A percentile compares a stretch with the other conserved stretches of the same genome.
Conservation (phyloP, 768 basidiomycete genomes). For the Suillus ampliporus region DNA sequence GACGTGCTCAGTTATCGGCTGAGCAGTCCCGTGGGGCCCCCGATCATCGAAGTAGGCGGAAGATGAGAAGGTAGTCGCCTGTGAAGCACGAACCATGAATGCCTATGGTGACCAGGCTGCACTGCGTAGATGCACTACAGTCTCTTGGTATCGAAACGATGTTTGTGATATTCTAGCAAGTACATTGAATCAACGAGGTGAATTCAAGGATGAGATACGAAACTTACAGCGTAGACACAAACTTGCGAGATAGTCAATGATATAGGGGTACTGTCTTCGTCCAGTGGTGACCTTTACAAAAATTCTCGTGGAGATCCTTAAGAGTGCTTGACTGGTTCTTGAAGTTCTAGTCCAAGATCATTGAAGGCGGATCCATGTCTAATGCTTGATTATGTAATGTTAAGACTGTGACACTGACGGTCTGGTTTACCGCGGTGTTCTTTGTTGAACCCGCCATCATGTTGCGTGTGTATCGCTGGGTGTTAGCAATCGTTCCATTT, state of each 20-base stretch:
- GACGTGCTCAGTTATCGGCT: conserved; percentile 80
- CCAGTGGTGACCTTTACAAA: too few species aligned
- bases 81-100: conserved; percentile 43
- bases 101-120: not conserved
- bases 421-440: too few species aligned
- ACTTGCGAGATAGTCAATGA: not conserved
- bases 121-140: not conserved
- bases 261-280: too few species aligned
- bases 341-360: not conserved
- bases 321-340: not conserved
- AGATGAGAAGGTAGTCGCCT: conserved; percentile 68
- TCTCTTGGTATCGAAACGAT: not conserved
- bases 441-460: conserved; percentile 2
- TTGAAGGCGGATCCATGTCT: not conserved
- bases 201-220: not conserved
- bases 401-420: too few species aligned
- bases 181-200: too few species aligned
- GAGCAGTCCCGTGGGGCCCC: conserved; percentile 69
- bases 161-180: not conserved
- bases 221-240: not conserved
- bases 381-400: conserved; percentile 4
- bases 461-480: conserved; percentile 13
- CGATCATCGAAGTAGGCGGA: conserved; percentile 79
- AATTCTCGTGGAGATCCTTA: not conserved
- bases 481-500: conserved; percentile 19